Evolutionary conservation across 768 basidiomycete species (phyloP), one percentile per base, ranked within the genome.

Genomic region (Pulveroboletus sp.): DNA sequence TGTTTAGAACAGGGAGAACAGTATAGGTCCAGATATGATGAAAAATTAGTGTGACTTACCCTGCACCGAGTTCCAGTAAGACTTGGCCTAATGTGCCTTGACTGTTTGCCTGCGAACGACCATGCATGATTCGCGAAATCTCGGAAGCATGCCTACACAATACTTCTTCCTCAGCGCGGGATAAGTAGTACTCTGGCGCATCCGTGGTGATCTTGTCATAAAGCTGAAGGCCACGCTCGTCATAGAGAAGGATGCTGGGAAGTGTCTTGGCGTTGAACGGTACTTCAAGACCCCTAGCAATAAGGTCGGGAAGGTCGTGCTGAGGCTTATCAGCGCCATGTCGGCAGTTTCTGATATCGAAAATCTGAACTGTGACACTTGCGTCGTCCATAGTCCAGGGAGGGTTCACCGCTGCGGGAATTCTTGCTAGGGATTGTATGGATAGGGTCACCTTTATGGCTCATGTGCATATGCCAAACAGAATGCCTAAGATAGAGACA

Each of bases 51-150:
- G 5, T 28, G 5, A 40, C 89, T 76, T 67, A 93, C 91, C 94
- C 94, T 8, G 93, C 90, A 39, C 95, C 94, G n/a, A 98, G 77
- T 63, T 97, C 94, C 36, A 97, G 75, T 6, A 96, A 75, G 46
- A 84, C 76, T 46, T 82, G 78, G 36, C 77, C 80, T 3, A 71
- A 61, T 14, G 61, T 57, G 15, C 67, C 56, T 27, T 24, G 17
- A 0, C 62, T 64, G 14, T 36, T 46, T 17, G 51, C 55, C 4
- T 39, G 21, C 8, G 39, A 46, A 18, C 65, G 66, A 27, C 66
- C 62, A 65, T 89, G 80, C 86, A 92, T 91, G 46, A 74, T 69
- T 27, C 69, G 71, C 15, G 86, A 86, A 46, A 99, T 93, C 30
- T 92, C 85, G 40, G 78, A 72, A 3, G 83, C 83, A 53, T 89